These are phyloP conservation scores for Nemania abortiva DNA, from an alignment of 2,329 filamentous ascomycete genomes.

Conservation along the genomic window DNA sequence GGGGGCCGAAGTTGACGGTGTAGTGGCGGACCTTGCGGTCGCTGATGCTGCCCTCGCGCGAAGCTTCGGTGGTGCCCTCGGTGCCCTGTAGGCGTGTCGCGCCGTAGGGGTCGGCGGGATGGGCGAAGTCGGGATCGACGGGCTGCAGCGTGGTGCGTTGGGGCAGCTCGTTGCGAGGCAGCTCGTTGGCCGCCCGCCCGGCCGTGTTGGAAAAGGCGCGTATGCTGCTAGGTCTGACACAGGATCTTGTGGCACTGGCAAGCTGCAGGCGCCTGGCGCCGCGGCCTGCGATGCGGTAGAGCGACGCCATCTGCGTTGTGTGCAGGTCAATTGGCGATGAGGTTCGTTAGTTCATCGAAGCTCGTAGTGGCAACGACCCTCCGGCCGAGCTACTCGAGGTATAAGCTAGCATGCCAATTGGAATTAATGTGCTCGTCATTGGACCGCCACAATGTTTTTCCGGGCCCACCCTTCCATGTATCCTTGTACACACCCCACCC, in stretches of 20 bases:
- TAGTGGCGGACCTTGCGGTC: conserved; percentile 96
- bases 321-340: conserved; percentile 49
- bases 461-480: conserved; percentile 8
- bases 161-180: conserved; percentile 69
- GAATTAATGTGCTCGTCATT: conserved; percentile 49
- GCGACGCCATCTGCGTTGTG: conserved; percentile 71
- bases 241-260: conserved; percentile 38
- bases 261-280: conserved; percentile 73
- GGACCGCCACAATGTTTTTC: conserved; percentile 46
- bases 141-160: conserved; percentile 73
- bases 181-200: conserved; percentile 67
- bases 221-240: conserved; percentile 18
- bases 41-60: conserved; percentile 62
- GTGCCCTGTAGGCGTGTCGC: conserved; percentile 58
- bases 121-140: conserved; percentile 72
- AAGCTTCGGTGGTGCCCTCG: conserved; percentile 59
- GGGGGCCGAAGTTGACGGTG: conserved; percentile 98
- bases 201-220: conserved; percentile 75
- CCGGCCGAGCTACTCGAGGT: conserved; percentile 14
- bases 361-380: conserved; percentile 34
- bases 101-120: conserved; percentile 63
- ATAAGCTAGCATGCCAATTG: conserved; percentile 19
- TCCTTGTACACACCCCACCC: no score
- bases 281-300: conserved; percentile 79
- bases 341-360: conserved; percentile 36